These are phyloP conservation scores for Erysimum cheiranthoides DNA, from an alignment of 345 rosid genomes.

Conservation along the genomic window DNA sequence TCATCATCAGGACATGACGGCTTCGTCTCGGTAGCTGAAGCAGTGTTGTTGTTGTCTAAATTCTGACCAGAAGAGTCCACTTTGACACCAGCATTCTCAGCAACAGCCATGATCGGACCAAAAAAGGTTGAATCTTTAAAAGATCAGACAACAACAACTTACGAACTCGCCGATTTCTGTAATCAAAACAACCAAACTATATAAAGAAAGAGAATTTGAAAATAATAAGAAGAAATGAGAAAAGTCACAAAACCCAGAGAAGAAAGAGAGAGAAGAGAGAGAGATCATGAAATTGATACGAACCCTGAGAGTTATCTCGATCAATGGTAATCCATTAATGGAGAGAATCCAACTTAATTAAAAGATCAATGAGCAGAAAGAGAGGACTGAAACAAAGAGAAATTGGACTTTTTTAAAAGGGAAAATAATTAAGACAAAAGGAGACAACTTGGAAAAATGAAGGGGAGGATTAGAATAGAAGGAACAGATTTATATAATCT, in stretches of 20 bases:
- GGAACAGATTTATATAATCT: constrained; percentile 4
- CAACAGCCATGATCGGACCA: constrained; percentile 81
- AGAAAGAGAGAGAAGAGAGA: background rate
- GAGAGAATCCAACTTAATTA: constrained; percentile 28
- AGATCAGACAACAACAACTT: constrained; percentile 36
- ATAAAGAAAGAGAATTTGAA: constrained; percentile 18
- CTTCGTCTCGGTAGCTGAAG: constrained; percentile 56
- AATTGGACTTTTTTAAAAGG: background rate
- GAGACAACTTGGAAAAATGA: background rate
- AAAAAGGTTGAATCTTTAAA: background rate
- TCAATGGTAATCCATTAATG: constrained; percentile 49
- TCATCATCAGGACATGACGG: constrained; percentile 53
- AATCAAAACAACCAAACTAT: constrained; percentile 31
- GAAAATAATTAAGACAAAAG: constrained; percentile 2
- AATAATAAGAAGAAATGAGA: background rate
- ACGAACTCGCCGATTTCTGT: constrained; percentile 43
- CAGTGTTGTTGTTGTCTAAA: constrained; percentile 60
- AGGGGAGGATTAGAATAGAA: constrained; percentile 32
- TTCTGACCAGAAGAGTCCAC: constrained; percentile 71
- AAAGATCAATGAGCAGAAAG: constrained; percentile 44
- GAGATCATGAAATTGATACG: constrained; percentile 25
- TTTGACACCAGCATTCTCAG: constrained; percentile 86
- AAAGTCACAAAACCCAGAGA: background rate
- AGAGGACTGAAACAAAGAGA: constrained; percentile 35
- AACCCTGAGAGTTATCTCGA: constrained; percentile 55